A percentile compares a stretch with the other conserved stretches of the same genome.
phyloP scores from a whole-genome alignment of 208 protist genomes.

The Leishmania martiniquensis region DNA sequence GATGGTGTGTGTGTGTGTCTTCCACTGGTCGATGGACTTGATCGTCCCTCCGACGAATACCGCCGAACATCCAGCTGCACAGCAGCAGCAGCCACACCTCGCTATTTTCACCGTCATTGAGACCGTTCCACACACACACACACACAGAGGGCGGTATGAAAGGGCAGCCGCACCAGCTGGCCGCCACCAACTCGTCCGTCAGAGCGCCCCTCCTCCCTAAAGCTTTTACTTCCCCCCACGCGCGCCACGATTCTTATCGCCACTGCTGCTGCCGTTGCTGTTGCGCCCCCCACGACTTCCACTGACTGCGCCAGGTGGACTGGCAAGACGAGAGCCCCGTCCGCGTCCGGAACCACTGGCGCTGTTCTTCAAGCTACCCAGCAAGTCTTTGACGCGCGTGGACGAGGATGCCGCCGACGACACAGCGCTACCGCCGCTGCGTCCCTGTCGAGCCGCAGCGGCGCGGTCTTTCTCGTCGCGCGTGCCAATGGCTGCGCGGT shows the following conservation, averaged over 20 bases:
- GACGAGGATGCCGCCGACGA: constrained; percentile 1
- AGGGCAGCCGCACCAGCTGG: background rate
- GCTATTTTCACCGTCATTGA: background rate
- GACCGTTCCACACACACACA: too few relatives aligned
- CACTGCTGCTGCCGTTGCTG: constrained; percentile 1
- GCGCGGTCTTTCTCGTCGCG: background rate
- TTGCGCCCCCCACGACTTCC: constrained; percentile 4
- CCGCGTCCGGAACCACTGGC: constrained; percentile 12
- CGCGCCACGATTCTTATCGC: constrained; percentile 4
- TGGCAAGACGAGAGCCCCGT: constrained; percentile 24
- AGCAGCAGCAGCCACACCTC: background rate
- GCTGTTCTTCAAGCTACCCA: constrained; percentile 26
- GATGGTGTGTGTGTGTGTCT: background rate
- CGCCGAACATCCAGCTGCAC: background rate
- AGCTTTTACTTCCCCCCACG: background rate
- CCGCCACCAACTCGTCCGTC: background rate
- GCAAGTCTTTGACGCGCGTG: constrained; percentile 29
- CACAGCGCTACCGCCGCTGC: background rate
- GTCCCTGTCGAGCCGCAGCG: constrained; percentile 2
- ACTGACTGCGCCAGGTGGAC: constrained; percentile 18
- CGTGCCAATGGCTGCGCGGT: constrained; percentile 8
- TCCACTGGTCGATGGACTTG: too few relatives aligned
- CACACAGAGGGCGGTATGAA: too few relatives aligned
- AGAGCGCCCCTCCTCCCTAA: background rate
- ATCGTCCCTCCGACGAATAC: too few relatives aligned